Conservation (phyloP, 2,329 filamentous ascomycete genomes). For the Aspergillus sp. region DNA sequence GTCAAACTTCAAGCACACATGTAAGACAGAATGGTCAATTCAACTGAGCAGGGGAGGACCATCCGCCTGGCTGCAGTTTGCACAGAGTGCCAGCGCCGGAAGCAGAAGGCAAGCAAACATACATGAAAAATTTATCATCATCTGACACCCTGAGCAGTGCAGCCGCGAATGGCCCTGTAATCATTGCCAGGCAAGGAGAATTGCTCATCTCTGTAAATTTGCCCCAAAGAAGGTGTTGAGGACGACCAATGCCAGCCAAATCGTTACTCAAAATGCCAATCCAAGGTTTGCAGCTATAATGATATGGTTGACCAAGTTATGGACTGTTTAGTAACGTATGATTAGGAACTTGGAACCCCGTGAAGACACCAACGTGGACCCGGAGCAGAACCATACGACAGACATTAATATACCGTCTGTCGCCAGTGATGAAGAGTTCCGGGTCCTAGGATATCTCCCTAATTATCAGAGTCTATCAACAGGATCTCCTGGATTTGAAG, state of each 20-base stretch:
- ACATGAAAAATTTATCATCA: background rate
- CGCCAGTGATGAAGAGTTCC: constrained; percentile 8
- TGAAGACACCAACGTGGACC: background rate
- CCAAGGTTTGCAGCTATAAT: constrained; percentile 7
- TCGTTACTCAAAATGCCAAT: background rate
- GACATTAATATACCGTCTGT: background rate
- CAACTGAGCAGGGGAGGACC: constrained; percentile 3
- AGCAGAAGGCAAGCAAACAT: constrained; percentile 41
- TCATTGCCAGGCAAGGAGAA: constrained; percentile 45
- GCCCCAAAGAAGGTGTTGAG: constrained; percentile 25
- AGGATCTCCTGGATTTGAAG: constrained; percentile 1
- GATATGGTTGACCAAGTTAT: no score
- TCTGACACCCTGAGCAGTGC: constrained; percentile 32
- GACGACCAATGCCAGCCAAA: background rate
- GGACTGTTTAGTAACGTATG: background rate
- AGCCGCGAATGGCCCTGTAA: constrained; percentile 49
- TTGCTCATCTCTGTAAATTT: constrained; percentile 47
- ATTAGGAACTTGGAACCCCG: background rate
- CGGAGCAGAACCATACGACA: background rate
- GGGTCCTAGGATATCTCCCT: constrained; percentile 13
- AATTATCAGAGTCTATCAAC: constrained; percentile 1
- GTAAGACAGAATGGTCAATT: background rate
- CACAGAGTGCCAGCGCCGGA: constrained; percentile 47
- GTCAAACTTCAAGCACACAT: no score
- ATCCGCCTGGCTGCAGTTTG: constrained; percentile 29